phyloP scores from a whole-genome alignment of 352 stramenopile species.

The Peronospora belbahrii region DNA sequence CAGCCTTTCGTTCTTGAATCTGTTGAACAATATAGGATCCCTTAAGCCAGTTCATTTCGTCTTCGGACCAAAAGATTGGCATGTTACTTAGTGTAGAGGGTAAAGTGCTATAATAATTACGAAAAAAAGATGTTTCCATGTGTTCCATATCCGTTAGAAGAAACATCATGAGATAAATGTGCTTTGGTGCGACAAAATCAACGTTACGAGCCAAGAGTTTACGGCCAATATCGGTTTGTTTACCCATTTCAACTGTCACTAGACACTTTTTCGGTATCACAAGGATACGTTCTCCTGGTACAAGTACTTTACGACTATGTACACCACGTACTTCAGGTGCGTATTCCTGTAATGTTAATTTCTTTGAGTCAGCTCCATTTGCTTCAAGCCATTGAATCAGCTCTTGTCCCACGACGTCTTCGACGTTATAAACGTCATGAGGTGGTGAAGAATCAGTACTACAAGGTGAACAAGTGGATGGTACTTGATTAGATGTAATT shows the following conservation, averaged over 20 bases:
- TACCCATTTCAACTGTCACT: slow-evolving; percentile 99
- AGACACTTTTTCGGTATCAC: slow-evolving; percentile 93
- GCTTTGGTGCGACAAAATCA: slow-evolving; percentile 97
- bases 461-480: background rate
- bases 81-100: slow-evolving; percentile 94
- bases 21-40: slow-evolving; percentile 90
- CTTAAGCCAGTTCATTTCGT: slow-evolving; percentile 90
- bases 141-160: slow-evolving; percentile 95
- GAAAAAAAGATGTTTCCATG: slow-evolving; percentile 76
- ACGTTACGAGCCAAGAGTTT: slow-evolving; percentile 89
- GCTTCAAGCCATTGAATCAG: slow-evolving; percentile 71
- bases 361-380: slow-evolving; percentile 67
- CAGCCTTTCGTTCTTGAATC: slow-evolving; percentile 93
- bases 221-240: slow-evolving; percentile 92
- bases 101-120: slow-evolving; percentile 97
- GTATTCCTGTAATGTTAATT: slow-evolving; percentile 82
- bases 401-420: slow-evolving; percentile 49
- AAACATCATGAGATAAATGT: slow-evolving; percentile 99
- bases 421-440: slow-evolving; percentile 8
- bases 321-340: slow-evolving; percentile 89
- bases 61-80: slow-evolving; percentile 97
- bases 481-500: background rate
- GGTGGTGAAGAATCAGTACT: background rate
- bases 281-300: slow-evolving; percentile 83
- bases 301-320: slow-evolving; percentile 84